Evolutionary conservation across 305 asterid genomes (phyloP), one percentile per base, ranked within the genome.

Genomic region (Rubia tinctorum): DNA sequence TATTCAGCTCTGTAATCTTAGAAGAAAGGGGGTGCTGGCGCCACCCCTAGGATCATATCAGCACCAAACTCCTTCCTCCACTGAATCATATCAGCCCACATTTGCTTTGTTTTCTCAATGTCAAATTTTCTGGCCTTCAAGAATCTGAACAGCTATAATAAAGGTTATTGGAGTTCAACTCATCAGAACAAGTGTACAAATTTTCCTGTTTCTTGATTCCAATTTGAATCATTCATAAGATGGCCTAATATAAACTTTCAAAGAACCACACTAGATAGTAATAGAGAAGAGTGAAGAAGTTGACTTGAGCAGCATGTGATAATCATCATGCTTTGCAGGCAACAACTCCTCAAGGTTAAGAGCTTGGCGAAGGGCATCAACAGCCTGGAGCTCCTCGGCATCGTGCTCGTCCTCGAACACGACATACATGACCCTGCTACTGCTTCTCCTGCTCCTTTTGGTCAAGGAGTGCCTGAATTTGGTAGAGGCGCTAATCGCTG

Each of bases 21-120:
- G 9, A 18, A 53, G 9, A 53, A 18, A 18, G 23, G n/a, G n/a
- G n/a, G n/a, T n/a, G n/a, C n/a, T n/a, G n/a, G n/a, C n/a, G n/a
- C n/a, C n/a, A n/a, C n/a, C n/a, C n/a, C n/a, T n/a, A n/a, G n/a
- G n/a, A n/a, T n/a, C n/a, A n/a, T n/a, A n/a, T n/a, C n/a, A 8
- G 90, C 79, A 47, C 88, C 89, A 71, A 90, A 94, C 43, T 92
- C 96, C 81, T 94, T 94, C 88, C 99, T 92, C 99, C 99, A 94
- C 20, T 85, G 89, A 75, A 94, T 81, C 98, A 94, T 92, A 84
- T 94, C 99, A 63, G 84, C 78, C 99, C 99, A 94, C 99, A 94
- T 94, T 85, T 87, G 92, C 87, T 92, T 92, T 68, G 99, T 68
- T 83, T 94, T 94, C 81, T 92, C 97, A 34, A 89, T 66, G 79